phyloP scores from a whole-genome alignment of 2,329 filamentous ascomycete species.

The Ceratocystis lukuohia region DNA sequence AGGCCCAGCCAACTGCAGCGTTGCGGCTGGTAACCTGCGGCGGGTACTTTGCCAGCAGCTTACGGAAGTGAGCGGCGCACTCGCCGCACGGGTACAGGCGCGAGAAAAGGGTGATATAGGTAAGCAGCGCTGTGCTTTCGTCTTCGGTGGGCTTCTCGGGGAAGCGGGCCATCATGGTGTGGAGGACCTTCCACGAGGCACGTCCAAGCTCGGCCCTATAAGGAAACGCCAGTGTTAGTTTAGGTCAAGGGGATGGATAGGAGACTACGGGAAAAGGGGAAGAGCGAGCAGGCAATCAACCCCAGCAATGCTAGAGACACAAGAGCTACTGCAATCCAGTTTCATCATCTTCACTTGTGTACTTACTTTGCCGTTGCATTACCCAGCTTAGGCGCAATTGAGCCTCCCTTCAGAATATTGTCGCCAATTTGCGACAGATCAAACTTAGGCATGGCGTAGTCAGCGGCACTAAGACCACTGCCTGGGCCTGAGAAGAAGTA shows the following conservation, averaged over 20 bases:
- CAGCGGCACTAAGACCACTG: slow-evolving; percentile 14
- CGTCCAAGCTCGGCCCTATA: slow-evolving; percentile 49
- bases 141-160: slow-evolving; percentile 50
- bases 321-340: not conserved
- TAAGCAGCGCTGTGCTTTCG: slow-evolving; percentile 48
- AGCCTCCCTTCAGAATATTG: slow-evolving; percentile 48
- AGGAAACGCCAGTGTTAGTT: not conserved
- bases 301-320: not conserved
- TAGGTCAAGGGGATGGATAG: slow-evolving; percentile 7
- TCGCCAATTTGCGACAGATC: slow-evolving; percentile 34
- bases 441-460: slow-evolving; percentile 21
- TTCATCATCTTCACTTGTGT: not conserved
- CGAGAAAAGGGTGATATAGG: slow-evolving; percentile 52
- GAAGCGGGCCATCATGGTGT: slow-evolving; percentile 58
- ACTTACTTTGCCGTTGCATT: slow-evolving; percentile 66
- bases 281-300: not conserved
- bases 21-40: slow-evolving; percentile 52
- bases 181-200: slow-evolving; percentile 56
- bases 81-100: slow-evolving; percentile 60
- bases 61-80: slow-evolving; percentile 54
- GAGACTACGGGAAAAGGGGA: not conserved
- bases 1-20: slow-evolving; percentile 53
- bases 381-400: slow-evolving; percentile 67
- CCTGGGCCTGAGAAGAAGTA: slow-evolving; percentile 42
- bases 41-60: slow-evolving; percentile 46